Percentiles rank a stretch among this genome's conserved stretches.
These are phyloP conservation scores for Botrytis aclada DNA, from an alignment of 2,329 filamentous ascomycete species.

Conservation along the genomic window DNA sequence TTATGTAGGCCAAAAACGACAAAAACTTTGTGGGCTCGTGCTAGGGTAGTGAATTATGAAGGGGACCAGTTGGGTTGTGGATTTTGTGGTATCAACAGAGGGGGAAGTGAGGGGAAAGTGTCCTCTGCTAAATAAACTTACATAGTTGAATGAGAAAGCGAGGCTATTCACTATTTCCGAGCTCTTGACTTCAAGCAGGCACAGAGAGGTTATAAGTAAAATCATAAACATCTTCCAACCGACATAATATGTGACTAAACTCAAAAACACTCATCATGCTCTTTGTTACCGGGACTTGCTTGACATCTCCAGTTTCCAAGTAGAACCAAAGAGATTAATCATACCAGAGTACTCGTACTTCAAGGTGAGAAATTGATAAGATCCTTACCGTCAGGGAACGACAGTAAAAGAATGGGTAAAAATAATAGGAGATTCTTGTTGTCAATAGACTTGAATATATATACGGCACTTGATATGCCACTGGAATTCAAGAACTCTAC, in stretches of 20 bases:
- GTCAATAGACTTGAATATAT: not conserved
- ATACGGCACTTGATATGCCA: not conserved
- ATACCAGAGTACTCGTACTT: not conserved
- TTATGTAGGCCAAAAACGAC: not conserved
- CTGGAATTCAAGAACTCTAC: not conserved
- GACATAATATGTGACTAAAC: no score
- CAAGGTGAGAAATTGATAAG: rapidly evolving
- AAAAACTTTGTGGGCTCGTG: not conserved
- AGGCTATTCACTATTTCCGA: not conserved
- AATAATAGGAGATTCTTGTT: not conserved
- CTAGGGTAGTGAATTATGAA: not conserved
- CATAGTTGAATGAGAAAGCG: not conserved
- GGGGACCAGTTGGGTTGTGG: not conserved
- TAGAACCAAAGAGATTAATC: rapidly evolving
- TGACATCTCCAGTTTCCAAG: no score
- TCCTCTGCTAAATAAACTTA: not conserved
- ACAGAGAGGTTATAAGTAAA: not conserved
- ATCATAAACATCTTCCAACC: not conserved
- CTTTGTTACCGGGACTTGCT: not conserved
- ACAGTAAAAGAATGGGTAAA: not conserved
- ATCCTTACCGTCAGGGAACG: rapidly evolving
- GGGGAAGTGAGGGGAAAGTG: not conserved
- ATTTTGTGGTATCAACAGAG: not conserved
- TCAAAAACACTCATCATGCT: no score
- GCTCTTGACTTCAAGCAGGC: not conserved